These are phyloP conservation scores for Dacryopinax spathularia DNA, from an alignment of 768 basidiomycete genomes.

Conservation along the genomic window DNA sequence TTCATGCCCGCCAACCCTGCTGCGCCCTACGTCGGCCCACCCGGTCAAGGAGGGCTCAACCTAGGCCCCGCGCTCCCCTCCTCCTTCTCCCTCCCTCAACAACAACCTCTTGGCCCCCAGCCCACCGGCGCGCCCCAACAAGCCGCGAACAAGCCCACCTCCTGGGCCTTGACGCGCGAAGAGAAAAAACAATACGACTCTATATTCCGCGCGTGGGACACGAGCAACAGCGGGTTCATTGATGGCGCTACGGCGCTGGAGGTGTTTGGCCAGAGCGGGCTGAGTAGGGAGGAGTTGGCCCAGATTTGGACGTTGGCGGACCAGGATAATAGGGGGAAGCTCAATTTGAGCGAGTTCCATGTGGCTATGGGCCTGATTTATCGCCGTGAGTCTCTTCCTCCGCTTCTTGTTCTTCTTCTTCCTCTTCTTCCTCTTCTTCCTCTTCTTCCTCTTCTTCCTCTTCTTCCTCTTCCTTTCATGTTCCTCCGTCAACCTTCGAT, in stretches of 20 bases:
- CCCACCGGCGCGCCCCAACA: slow-evolving; percentile 36
- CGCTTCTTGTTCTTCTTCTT: background rate
- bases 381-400: slow-evolving; percentile 51
- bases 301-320: slow-evolving; percentile 92
- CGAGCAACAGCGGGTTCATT: slow-evolving; percentile 67
- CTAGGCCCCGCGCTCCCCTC: background rate
- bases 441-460: too few relatives aligned
- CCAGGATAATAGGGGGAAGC: slow-evolving; percentile 82
- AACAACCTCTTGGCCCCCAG: slow-evolving; percentile 37
- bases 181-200: slow-evolving; percentile 96
- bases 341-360: slow-evolving; percentile 92
- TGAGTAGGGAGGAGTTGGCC: slow-evolving; percentile 79
- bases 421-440: too few relatives aligned
- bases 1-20: slow-evolving; percentile 58
- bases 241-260: slow-evolving; percentile 70
- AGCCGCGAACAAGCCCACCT: slow-evolving; percentile 49
- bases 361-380: slow-evolving; percentile 98
- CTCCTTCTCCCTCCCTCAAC: slow-evolving; percentile 16
- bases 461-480: too few relatives aligned
- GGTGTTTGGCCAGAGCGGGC: slow-evolving; percentile 86
- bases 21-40: slow-evolving; percentile 8
- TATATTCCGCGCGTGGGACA: slow-evolving; percentile 96
- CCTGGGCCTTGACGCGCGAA: slow-evolving; percentile 73
- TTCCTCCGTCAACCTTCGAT: too few relatives aligned
- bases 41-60: background rate